A percentile compares a stretch with the other conserved stretches of the same genome.
Evolutionary conservation across 2,329 filamentous ascomycete genomes (phyloP).

Genomic region (Diaporthe sp.): DNA sequence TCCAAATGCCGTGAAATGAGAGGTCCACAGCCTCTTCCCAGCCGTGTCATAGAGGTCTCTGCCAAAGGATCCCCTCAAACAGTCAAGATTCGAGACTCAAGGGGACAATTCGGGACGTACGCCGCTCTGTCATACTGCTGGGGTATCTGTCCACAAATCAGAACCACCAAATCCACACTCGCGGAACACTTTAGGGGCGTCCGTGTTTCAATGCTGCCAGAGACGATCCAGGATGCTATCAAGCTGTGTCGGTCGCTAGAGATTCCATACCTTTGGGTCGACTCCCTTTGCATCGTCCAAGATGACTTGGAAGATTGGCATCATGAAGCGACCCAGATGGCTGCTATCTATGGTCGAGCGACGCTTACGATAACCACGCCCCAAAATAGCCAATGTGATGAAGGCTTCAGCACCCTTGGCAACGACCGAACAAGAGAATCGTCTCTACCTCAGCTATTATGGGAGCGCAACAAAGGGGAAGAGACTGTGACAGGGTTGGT

Average conservation of each 20-base stretch:
- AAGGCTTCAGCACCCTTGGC: background rate
- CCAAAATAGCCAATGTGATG: background rate
- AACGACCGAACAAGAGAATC: fast-evolving
- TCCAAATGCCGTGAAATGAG: background rate
- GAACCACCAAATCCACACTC: background rate
- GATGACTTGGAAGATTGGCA: background rate
- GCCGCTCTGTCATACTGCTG: background rate
- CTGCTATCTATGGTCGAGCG: background rate
- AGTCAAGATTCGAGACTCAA: background rate
- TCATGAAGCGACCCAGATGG: background rate
- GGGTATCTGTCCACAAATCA: background rate
- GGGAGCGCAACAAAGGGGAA: background rate
- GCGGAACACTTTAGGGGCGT: background rate
- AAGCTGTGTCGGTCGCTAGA: background rate
- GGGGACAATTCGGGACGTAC: background rate
- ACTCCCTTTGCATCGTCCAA: background rate
- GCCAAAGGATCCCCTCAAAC: fast-evolving
- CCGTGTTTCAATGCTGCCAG: background rate
- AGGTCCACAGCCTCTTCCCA: background rate
- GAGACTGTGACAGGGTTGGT: background rate
- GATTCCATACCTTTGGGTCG: background rate
- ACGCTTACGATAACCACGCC: background rate
- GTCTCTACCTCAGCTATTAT: background rate
- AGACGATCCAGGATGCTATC: background rate
- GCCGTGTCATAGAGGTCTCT: background rate